Evolutionary conservation across 345 rosid species (phyloP).

Genomic region (Acer saccharum): DNA sequence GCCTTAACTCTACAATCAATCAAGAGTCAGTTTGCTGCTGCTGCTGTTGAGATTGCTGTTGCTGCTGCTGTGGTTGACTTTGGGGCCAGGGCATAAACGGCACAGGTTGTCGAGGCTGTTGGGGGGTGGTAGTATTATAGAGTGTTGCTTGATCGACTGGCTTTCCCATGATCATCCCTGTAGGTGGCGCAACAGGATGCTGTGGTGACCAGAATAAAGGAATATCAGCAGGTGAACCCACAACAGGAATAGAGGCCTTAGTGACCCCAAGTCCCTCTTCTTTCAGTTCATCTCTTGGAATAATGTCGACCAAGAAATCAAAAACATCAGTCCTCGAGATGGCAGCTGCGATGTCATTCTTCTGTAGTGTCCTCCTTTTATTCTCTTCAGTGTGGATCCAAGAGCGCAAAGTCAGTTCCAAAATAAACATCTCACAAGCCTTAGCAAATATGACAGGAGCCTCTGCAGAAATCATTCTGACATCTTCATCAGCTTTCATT

Average conservation of each 20-base stretch:
- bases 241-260: slow-evolving; percentile 40
- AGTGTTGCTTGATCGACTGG: slow-evolving; percentile 36
- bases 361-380: slow-evolving; percentile 61
- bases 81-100: slow-evolving; percentile 44
- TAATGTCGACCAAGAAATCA: slow-evolving; percentile 59
- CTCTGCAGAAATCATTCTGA: slow-evolving; percentile 60
- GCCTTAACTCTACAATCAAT: slow-evolving; percentile 17
- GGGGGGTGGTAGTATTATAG: slow-evolving; percentile 12
- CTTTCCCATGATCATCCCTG: slow-evolving; percentile 49
- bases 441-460: slow-evolving; percentile 65
- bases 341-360: slow-evolving; percentile 63
- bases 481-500: slow-evolving; percentile 69
- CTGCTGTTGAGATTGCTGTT: slow-evolving; percentile 28
- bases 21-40: slow-evolving; percentile 26
- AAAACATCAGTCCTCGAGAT: slow-evolving; percentile 58
- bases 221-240: slow-evolving; percentile 39
- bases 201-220: slow-evolving; percentile 44
- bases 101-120: slow-evolving; percentile 35
- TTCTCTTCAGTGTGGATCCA: slow-evolving; percentile 68
- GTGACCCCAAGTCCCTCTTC: slow-evolving; percentile 58
- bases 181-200: slow-evolving; percentile 35
- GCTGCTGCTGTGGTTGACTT: slow-evolving; percentile 32
- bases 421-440: slow-evolving; percentile 61
- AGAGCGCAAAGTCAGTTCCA: slow-evolving; percentile 58
- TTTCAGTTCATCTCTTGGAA: slow-evolving; percentile 57